Base-by-base conservation (phyloP, 2,329 filamentous ascomycete species). In the Didymella glomerata region DNA sequence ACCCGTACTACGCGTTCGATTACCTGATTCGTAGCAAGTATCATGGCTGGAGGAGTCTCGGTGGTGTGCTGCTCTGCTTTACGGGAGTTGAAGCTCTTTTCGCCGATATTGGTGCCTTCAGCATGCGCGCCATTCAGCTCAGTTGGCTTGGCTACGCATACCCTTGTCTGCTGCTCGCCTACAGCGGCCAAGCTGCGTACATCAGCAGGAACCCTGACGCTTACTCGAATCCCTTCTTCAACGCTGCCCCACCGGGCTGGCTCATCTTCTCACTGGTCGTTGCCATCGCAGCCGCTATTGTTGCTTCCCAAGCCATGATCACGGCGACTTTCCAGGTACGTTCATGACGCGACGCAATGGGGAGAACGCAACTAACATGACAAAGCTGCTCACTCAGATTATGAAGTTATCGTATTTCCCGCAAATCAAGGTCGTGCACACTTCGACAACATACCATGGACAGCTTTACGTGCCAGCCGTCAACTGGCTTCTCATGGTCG, bases 271-370 rank as follows among this genome's bases (percentile, higher is more conserved):
- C 84, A 53, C 78, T 93, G 27, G 82, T 93, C 3, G 78, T 93
- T 47, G 89, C 90, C 0, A 83, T 92, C 6, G 77, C 90, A 5
- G 89, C 89, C 4, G 88, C 89, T 24, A 86, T 93, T 66, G 90
- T 93, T 8, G 90, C 90, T 1, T 90, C 87, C 5, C 90, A 93
- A 65, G 90, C 90, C 16, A 89, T 93, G 78, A 92, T 93, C 49
- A 93, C 90, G 0, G 87, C 86, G 7, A 87, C 88, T 0, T 93
- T 93, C 64, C 90, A 91, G 76, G 80, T 85, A 73, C 58, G 68
- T 62, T 16, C 2, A 1, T 18, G 11, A 16, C 11, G 10, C 10
- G 4, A 42, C 4, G 11, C 16, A 34, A 14, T 16, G 16, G 2
- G 9, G 4, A 10, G 2, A n/a, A 10, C 14, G 10, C 8, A 14